Base-by-base conservation (phyloP, 805 yeast species). In the Nakazawaea peltata region DNA sequence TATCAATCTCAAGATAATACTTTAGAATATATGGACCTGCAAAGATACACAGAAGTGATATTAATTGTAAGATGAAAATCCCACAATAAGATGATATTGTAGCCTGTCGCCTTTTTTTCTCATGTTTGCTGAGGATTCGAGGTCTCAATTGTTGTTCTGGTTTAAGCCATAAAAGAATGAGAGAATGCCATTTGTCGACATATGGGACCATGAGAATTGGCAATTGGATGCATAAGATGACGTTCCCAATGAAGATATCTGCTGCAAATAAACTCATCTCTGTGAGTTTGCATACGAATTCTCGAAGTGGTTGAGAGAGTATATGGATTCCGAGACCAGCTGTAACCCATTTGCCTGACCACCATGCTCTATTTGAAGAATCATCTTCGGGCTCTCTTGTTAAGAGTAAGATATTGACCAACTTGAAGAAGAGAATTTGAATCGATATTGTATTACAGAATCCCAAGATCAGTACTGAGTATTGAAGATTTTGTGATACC, bases 331-430 rank as follows among this genome's bases (percentile, higher is more conserved):
- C 85, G 30, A 80, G 59, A 0, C 77, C 77, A 0, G 77, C 65
- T 11, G 65, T 66, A 31, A 69, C 48, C 90, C 90, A 81, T 37
- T 67, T 72, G 0, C 88, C 87, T 9, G 84, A 70, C 87, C 88
- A 81, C 85, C 86, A 80, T 2, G 88, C 79, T 25, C 70, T 51
- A 46, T 79, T 82, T 0, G 83, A 57, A 30, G 62, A 67, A 42
- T 71, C 81, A 43, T 69, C 74, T 39, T 65, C 69, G 44, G 68
- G 68, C 47, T 85, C 95, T 32, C 80, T 65, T 6, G 82, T 70
- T 27, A 83, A 51, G 4, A 78, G 43, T 0, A 72, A 30, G 1
- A 71, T 60, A 0, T 74, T 70, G 4, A 75, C 36, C 1, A 67
- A 32, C 37, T 72, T 73, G 49, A 80, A 71, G 4, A 81, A n/a